Evolutionary conservation across 805 yeast genomes (phyloP).

Genomic region (Cyberlindnera americana): DNA sequence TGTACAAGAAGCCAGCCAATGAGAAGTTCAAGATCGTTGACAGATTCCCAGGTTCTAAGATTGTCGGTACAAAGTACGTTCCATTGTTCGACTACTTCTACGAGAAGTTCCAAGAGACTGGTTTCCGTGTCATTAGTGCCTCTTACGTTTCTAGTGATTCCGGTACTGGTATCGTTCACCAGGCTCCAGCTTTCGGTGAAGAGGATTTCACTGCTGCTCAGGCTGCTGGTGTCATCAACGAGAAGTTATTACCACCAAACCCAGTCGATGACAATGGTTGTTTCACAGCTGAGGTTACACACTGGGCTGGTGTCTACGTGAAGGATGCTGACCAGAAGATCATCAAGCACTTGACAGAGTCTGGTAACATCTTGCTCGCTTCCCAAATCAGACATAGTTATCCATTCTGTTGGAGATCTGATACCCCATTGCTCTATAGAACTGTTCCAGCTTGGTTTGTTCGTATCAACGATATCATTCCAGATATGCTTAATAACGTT

Average conservation of each 20-base stretch:
- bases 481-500: slow-evolving; percentile 83
- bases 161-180: slow-evolving; percentile 99
- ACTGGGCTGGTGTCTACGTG: slow-evolving; percentile 80
- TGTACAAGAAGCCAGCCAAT: slow-evolving; percentile 92
- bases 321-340: slow-evolving; percentile 94
- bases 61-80: slow-evolving; percentile 73
- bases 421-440: slow-evolving; percentile 93
- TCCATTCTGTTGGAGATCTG: slow-evolving; percentile 99
- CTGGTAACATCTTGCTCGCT: slow-evolving; percentile 70
- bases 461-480: slow-evolving; percentile 80
- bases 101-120: slow-evolving; percentile 70
- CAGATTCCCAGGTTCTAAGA: slow-evolving; percentile 71
- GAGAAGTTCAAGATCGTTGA: slow-evolving; percentile 85
- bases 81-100: slow-evolving; percentile 84
- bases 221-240: slow-evolving; percentile 69
- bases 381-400: slow-evolving; percentile 92
- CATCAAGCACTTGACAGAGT: slow-evolving; percentile 75
- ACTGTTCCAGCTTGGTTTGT: slow-evolving; percentile 99
- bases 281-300: slow-evolving; percentile 71
- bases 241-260: slow-evolving; percentile 74
- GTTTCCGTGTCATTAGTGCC: slow-evolving; percentile 77
- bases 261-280: slow-evolving; percentile 93
- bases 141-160: slow-evolving; percentile 88
- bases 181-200: slow-evolving; percentile 99
- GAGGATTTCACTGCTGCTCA: slow-evolving; percentile 87